A percentile compares a stretch with the other conserved stretches of the same genome.
Conservation (phyloP, 2,329 filamentous ascomycete genomes). For the Drechslera avenae region DNA sequence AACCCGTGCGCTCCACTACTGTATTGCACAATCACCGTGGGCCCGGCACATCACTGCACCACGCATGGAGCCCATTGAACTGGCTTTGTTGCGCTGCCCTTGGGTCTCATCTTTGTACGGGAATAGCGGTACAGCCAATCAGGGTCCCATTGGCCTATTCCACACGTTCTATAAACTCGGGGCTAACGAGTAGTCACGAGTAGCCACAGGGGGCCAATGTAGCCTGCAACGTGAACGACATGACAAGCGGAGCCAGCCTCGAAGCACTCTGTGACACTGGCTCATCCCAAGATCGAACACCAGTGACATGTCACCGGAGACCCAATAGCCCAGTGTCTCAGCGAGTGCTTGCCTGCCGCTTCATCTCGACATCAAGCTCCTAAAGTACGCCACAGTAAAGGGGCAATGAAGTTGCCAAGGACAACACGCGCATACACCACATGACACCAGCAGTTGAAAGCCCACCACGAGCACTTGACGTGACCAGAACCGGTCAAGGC, state of each 20-base stretch:
- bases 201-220: neutral
- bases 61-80: neutral
- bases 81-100: neutral
- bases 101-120: conserved; percentile 2
- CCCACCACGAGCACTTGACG: no score
- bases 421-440: no score
- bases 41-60: neutral
- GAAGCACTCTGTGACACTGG: neutral
- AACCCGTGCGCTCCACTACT: conserved; percentile 4
- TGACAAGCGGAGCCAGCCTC: conserved; percentile 1
- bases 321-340: neutral
- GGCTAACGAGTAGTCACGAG: neutral
- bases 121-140: conserved; percentile 4
- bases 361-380: no score
- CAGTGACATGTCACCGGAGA: neutral
- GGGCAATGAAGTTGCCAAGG: no score
- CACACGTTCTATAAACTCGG: neutral
- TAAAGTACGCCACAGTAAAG: no score
- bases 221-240: conserved; percentile 2
- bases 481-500: no score
- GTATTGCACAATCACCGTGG: neutral
- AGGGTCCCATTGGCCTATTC: neutral
- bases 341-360: no score
- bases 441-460: no score
- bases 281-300: neutral